Conservation (phyloP, 345 rosid species). For the Barbarea vulgaris region DNA sequence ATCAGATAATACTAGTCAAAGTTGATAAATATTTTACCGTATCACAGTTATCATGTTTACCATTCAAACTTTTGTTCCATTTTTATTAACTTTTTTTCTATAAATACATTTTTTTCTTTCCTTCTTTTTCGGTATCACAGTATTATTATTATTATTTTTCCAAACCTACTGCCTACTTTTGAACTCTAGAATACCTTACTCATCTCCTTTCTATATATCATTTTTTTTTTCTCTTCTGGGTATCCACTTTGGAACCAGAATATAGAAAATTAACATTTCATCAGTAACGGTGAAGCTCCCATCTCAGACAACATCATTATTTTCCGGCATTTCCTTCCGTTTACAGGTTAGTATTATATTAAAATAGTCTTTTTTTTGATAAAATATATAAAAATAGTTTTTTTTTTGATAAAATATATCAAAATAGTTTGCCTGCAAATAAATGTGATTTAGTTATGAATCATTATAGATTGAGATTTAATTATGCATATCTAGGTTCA, state of each 20-base stretch:
- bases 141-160: background rate
- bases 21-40: background rate
- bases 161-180: background rate
- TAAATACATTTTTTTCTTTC: background rate
- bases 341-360: constrained; percentile 21
- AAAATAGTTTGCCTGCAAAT: background rate
- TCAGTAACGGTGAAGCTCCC: background rate
- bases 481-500: background rate
- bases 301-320: background rate
- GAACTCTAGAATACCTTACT: constrained; percentile 7
- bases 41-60: background rate
- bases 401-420: too few species aligned
- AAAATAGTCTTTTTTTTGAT: too few species aligned
- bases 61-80: background rate
- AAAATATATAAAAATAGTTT: too few species aligned
- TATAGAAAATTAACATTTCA: background rate
- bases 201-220: background rate
- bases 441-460: background rate
- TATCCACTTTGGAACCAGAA: background rate
- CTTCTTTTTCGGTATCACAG: background rate
- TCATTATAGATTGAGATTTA: background rate
- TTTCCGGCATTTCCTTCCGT: background rate
- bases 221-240: background rate
- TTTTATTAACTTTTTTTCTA: background rate
- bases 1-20: background rate